Base-by-base conservation (phyloP, 169 alveolate species). In the Eimeria maxima region DNA sequence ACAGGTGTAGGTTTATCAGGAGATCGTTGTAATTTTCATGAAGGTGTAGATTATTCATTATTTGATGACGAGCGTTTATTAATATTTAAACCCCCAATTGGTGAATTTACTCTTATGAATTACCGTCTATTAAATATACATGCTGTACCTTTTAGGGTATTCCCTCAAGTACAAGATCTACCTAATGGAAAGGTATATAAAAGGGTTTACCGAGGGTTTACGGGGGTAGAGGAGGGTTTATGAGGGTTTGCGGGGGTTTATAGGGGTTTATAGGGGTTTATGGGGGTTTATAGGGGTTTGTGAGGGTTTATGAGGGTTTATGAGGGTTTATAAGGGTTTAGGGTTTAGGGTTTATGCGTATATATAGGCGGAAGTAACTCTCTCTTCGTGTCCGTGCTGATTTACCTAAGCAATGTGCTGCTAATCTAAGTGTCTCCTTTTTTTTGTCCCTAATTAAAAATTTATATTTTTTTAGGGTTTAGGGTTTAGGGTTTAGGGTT, bases 81-180 rank as follows among this genome's bases (percentile, higher is more conserved):
- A 53, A 97, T 98, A 80, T 98, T 99, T 83, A 93, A 96, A 55
- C 99, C 99, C 18, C 99, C 99, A 4, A 99, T 98, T 94, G 99
- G 99, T n/a, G 99, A 99, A 96, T 98, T 99, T 90, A 98, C 98
- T 90, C 99, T 99, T 53, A 98, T 99, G 99, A 98, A 99, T 95
- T 99, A 99, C 96, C 96, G 99, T 94, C 98, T 99, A 42, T 95
- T 97, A 20, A 96, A 96, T 63, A 97, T 97, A 29, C 89, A 95
- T 47, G 93, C 95, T n/a, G 98, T 97, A 1, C 99, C 99, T 27
- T 98, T 98, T 95, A 95, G 97, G 94, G 69, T 96, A 8, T 88
- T 90, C 57, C 97, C 98, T 11, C 69, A 53, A 20, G 57, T 97
- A 22, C 78, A 87, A 67, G 45, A 89, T 38, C 33, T 92, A 73